These are phyloP conservation scores for Macrophomina phaseolina DNA, from an alignment of 2,329 filamentous ascomycete species.

Conservation along the genomic window DNA sequence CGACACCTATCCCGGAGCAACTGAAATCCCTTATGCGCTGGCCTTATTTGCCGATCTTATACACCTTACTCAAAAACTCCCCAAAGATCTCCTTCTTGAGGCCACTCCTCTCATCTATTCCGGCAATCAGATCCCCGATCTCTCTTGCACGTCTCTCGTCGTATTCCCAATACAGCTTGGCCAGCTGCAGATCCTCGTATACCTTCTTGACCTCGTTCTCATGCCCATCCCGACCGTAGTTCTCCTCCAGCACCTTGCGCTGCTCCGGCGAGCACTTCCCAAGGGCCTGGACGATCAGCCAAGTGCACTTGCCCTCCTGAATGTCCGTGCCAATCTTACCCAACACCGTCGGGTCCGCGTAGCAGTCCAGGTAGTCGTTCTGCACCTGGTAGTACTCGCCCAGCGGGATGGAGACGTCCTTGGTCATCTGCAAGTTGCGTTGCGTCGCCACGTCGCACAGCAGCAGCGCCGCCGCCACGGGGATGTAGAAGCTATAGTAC, in stretches of 20 bases:
- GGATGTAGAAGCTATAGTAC: constrained; percentile 99
- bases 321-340: constrained; percentile 99
- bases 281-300: constrained; percentile 94
- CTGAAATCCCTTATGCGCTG: neutral
- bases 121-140: constrained; percentile 74
- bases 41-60: constrained; percentile 92
- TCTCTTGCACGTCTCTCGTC: constrained; percentile 85
- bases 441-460: constrained; percentile 83
- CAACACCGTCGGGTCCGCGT: constrained; percentile 87
- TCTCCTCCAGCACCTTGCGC: constrained; percentile 82
- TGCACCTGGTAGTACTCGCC: constrained; percentile 99
- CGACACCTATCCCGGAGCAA: neutral
- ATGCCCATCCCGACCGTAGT: constrained; percentile 92
- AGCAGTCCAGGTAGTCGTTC: constrained; percentile 99
- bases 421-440: constrained; percentile 84
- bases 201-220: constrained; percentile 86
- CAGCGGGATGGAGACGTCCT: constrained; percentile 93
- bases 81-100: constrained; percentile 91
- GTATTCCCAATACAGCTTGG: constrained; percentile 83
- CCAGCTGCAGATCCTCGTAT: constrained; percentile 83
- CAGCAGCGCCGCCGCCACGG: constrained; percentile 87
- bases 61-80: constrained; percentile 92
- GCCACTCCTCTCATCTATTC: constrained; percentile 83
- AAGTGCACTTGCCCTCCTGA: constrained; percentile 99
- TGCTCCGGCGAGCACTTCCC: constrained; percentile 81